Base-by-base conservation (phyloP, 495 filamentous ascomycete species). In the Aspergillus coremiiformis region DNA sequence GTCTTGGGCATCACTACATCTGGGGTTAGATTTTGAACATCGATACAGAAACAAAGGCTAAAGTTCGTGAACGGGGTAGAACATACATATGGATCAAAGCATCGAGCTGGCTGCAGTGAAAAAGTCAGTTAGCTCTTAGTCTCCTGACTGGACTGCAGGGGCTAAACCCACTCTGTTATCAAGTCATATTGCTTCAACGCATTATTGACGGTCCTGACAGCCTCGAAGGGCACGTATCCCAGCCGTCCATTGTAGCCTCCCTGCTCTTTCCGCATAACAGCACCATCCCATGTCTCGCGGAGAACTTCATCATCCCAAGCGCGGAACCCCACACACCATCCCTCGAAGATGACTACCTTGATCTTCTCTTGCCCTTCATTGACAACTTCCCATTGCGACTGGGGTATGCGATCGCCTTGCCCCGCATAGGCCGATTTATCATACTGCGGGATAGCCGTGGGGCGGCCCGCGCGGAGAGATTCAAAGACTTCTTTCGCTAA, bases 261-360 rank as follows among this genome's bases (percentile, higher is more conserved):
- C 33, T 63, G 54, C 29, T 73, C 64, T 71, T 68, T 52, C 69
- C 79, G 41, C 54, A 66, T 45, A 35, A 73, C 77, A 3, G 82
- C 78, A 20, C 56, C 61, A 43, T 77, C 67, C 82, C 84, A 90
- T 39, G 75, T 78, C 47, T 54, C 58, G 50, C 76, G 71, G 26
- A 92, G 53, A n/a, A 71, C 71, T 1, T 66, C 47, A 11, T 80
- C 73, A 48, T 70, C 60, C 46, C 90, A 75, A 4, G 83, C 58
- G 14, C 85, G 79, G 69, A 97, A 96, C 1, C 90, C 92, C 27
- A 95, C 84, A 67, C 87, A 77, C 92, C 92, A 97, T 14, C 92
- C 92, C 63, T 97, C 92, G 50, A 97, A 84, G 39, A 97, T 80
- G 1, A 96, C 74, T 15, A 75, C 61, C 51, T 83, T 73, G 22